Conservation (phyloP, 163 green algal genomes). For the Smithsoniella earleae region DNA sequence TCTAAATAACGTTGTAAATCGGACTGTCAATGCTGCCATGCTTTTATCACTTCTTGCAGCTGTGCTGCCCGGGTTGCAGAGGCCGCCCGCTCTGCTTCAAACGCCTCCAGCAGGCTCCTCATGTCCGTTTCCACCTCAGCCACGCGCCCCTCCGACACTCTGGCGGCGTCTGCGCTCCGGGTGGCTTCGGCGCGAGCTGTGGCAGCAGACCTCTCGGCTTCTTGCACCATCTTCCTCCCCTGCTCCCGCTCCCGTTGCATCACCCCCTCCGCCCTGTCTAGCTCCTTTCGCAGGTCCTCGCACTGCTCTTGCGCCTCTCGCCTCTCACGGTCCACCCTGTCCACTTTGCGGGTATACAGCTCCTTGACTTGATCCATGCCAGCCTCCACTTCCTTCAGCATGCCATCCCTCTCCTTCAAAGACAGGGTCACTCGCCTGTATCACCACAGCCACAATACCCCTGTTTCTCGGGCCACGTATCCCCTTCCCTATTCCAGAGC, state of each 20-base stretch:
- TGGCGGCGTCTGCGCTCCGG: background rate
- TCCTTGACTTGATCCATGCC: constrained; percentile 29
- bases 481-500: too few relatives aligned
- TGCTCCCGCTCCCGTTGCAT: too few relatives aligned
- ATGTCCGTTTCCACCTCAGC: constrained; percentile 20
- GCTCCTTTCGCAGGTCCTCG: background rate
- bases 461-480: too few relatives aligned
- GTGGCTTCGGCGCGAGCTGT: too few relatives aligned
- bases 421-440: background rate
- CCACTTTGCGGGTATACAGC: constrained; percentile 14
- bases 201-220: too few relatives aligned
- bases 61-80: background rate
- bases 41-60: constrained; percentile 8
- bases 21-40: constrained; percentile 16
- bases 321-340: constrained; percentile 12
- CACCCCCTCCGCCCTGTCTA: background rate
- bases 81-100: background rate
- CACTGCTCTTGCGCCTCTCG: background rate
- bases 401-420: constrained; percentile 22
- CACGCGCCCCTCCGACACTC: background rate
- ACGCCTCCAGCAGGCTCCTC: constrained; percentile 15
- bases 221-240: too few relatives aligned
- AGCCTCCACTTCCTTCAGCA: constrained; percentile 29
- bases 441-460: background rate
- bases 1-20: too few relatives aligned